Evolutionary conservation across 441 rosid species (phyloP).

Genomic region (Pelargonium fulgidum): DNA sequence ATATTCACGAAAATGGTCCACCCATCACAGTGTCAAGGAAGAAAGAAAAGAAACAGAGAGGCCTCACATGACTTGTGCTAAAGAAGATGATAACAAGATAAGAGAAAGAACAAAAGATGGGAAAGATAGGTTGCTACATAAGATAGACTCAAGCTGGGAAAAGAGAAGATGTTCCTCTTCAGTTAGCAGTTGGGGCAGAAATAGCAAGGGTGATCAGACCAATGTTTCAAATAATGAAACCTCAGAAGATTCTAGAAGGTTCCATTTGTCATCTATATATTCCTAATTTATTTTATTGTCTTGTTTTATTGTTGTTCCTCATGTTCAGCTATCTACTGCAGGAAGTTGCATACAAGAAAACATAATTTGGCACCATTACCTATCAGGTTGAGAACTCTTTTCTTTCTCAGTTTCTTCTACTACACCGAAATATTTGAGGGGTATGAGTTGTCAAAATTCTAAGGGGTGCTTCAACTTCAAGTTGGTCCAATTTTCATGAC

Average conservation of each 20-base stretch:
- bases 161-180: slow-evolving; percentile 71
- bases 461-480: slow-evolving; percentile 1
- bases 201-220: slow-evolving; percentile 38
- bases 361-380: slow-evolving; percentile 63
- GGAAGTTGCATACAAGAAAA: slow-evolving; percentile 53
- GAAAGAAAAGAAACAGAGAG: slow-evolving; percentile 47
- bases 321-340: slow-evolving; percentile 29
- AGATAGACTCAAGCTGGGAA: slow-evolving; percentile 50
- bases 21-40: slow-evolving; percentile 42
- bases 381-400: slow-evolving; percentile 51
- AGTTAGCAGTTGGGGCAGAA: slow-evolving; percentile 44
- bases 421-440: slow-evolving; percentile 7
- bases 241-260: slow-evolving; percentile 81
- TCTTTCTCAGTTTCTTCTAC: not conserved
- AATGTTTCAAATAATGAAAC: slow-evolving; percentile 52
- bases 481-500: not conserved
- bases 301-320: slow-evolving; percentile 16
- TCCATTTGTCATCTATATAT: slow-evolving; percentile 17
- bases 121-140: slow-evolving; percentile 49
- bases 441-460: slow-evolving; percentile 5
- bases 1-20: slow-evolving; percentile 43
- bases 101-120: slow-evolving; percentile 50
- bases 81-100: slow-evolving; percentile 50
- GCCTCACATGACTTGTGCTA: slow-evolving; percentile 39
- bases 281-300: slow-evolving; percentile 17